Evolutionary conservation across 495 filamentous ascomycete species (phyloP).

Genomic region (Daldinia loculata): DNA sequence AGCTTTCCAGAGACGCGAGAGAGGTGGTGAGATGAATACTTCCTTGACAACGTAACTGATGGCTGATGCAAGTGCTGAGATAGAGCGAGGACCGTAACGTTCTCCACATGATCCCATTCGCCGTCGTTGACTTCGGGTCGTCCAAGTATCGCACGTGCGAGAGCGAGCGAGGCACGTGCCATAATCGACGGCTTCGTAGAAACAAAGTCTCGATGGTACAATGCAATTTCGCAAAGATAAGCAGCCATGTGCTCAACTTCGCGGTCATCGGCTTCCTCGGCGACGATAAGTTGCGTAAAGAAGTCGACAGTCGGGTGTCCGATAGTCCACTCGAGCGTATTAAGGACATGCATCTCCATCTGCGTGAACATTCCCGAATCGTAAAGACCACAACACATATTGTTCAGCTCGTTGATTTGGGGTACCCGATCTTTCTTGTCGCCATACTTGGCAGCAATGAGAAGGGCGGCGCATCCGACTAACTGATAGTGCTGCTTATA

Average conservation of each 20-base stretch:
- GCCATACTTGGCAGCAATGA: constrained; percentile 98
- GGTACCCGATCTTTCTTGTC: constrained; percentile 98
- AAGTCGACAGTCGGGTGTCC: constrained; percentile 95
- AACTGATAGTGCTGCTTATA: constrained; percentile 99
- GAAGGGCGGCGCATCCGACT: constrained; percentile 92
- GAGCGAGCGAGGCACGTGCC: constrained; percentile 83
- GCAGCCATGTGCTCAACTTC: constrained; percentile 94
- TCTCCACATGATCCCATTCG: constrained; percentile 84
- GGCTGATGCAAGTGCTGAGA: constrained; percentile 90
- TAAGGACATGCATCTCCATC: constrained; percentile 99
- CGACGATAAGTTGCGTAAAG: constrained; percentile 81
- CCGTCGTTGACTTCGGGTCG: constrained; percentile 76
- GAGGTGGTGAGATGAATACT: constrained; percentile 83
- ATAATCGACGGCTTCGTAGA: constrained; percentile 88
- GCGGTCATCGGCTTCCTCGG: constrained; percentile 74
- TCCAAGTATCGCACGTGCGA: constrained; percentile 86
- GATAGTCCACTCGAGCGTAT: constrained; percentile 95
- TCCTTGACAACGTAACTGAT: constrained; percentile 83
- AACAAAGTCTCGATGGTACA: constrained; percentile 97
- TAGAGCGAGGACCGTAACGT: constrained; percentile 78
- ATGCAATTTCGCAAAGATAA: constrained; percentile 91
- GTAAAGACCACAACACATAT: constrained; percentile 98
- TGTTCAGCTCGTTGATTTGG: constrained; percentile 93
- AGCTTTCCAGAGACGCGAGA: constrained; percentile 83
- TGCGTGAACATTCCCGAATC: constrained; percentile 99